phyloP scores from a whole-genome alignment of 371 early-diverging fungal species.

The Apophysomyces elegans region DNA sequence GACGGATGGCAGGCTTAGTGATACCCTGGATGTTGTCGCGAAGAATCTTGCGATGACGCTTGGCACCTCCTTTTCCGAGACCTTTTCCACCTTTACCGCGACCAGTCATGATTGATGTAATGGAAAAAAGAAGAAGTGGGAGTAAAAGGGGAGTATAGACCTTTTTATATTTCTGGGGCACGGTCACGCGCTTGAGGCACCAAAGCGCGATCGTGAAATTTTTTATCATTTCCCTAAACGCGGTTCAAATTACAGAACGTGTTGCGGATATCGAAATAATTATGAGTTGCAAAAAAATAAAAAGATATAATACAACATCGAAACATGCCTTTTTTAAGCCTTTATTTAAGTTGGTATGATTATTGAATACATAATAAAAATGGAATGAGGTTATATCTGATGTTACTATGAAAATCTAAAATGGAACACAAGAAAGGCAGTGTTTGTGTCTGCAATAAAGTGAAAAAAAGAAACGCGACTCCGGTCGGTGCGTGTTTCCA shows the following conservation, averaged over 20 bases:
- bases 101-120: constrained; percentile 75
- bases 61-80: constrained; percentile 96
- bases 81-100: constrained; percentile 99
- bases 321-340: not conserved
- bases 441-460: constrained; percentile 13
- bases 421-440: not conserved
- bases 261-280: constrained; percentile 12
- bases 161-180: constrained; percentile 18
- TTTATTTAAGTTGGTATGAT: not conserved
- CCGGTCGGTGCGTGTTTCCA: constrained; percentile 6
- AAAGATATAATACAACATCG: not conserved
- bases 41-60: constrained; percentile 99
- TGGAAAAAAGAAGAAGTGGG: constrained; percentile 16
- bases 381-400: too few species aligned
- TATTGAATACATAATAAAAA: too few species aligned
- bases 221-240: constrained; percentile 19
- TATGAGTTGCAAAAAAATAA: constrained; percentile 5
- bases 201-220: constrained; percentile 6
- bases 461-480: constrained; percentile 10
- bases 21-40: constrained; percentile 99
- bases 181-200: constrained; percentile 7
- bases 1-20: constrained; percentile 99
- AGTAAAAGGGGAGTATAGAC: constrained; percentile 19
- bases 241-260: constrained; percentile 10
- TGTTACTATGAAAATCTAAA: too few species aligned